Evolutionary conservation across 2,329 filamentous ascomycete species (phyloP).

Genomic region (Penicillium decumbens): DNA sequence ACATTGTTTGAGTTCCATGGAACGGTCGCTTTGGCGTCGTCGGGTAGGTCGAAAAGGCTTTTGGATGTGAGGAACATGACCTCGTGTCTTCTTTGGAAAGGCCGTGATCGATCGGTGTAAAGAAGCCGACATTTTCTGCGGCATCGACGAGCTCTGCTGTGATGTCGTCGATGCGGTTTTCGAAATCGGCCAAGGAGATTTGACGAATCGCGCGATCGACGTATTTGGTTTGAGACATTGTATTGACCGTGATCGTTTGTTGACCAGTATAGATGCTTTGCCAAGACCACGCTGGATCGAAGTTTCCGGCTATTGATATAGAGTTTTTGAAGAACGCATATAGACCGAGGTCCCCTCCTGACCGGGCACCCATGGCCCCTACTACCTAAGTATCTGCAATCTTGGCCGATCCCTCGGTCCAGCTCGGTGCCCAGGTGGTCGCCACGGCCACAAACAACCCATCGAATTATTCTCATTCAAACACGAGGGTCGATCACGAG

Average conservation of each 20-base stretch:
- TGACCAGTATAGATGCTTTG: not conserved
- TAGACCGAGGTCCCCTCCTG: not conserved
- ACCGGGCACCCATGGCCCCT: not conserved
- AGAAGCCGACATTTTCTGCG: slow-evolving; percentile 59
- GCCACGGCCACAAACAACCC: too few species aligned
- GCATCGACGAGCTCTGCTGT: slow-evolving; percentile 50
- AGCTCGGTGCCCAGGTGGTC: not conserved
- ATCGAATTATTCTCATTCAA: too few species aligned
- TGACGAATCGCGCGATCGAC: slow-evolving; percentile 44
- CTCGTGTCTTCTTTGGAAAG: slow-evolving; percentile 47
- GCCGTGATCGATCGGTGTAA: slow-evolving; percentile 54
- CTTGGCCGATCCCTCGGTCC: slow-evolving; percentile 7
- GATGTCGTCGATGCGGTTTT: slow-evolving; percentile 51
- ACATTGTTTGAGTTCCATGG: slow-evolving; percentile 55
- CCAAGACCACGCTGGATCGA: not conserved
- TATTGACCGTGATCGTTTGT: not conserved
- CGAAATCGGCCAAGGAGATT: slow-evolving; percentile 54
- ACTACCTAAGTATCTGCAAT: not conserved
- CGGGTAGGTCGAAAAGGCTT: slow-evolving; percentile 52
- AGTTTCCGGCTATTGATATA: not conserved
- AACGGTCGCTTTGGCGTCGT: slow-evolving; percentile 50
- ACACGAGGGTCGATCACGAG: too few species aligned
- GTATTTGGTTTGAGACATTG: slow-evolving; percentile 36
- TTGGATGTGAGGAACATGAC: slow-evolving; percentile 49
- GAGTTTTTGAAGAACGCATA: not conserved